These are phyloP conservation scores for Manihot esculenta DNA, from an alignment of 441 rosid species.

Conservation along the genomic window DNA sequence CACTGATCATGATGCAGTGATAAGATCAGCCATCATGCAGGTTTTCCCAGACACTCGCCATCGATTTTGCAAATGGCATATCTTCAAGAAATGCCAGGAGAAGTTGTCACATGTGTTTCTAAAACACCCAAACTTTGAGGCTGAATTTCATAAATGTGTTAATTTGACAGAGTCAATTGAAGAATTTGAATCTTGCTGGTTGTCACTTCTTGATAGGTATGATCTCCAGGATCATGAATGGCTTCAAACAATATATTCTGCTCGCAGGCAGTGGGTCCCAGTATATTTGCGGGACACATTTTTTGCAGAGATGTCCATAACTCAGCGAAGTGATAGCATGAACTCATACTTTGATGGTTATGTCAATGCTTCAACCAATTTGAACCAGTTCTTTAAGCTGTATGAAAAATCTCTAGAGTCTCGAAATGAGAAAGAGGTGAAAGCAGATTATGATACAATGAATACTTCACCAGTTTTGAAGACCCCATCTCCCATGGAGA, in stretches of 20 bases:
- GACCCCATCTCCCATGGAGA: conserved; percentile 99
- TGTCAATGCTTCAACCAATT: conserved; percentile 73
- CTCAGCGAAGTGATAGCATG: conserved; percentile 76
- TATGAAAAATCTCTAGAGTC: conserved; percentile 84
- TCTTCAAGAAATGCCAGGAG: conserved; percentile 84
- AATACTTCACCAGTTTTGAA: conserved; percentile 65
- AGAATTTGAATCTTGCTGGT: conserved; percentile 85
- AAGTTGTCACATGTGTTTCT: conserved; percentile 73
- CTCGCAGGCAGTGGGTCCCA: conserved; percentile 86
- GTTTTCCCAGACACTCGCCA: conserved; percentile 86
- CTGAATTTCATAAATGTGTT: conserved; percentile 79
- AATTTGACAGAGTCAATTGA: conserved; percentile 74
- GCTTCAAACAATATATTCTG: conserved; percentile 68
- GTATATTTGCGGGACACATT: conserved; percentile 77
- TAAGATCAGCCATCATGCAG: conserved; percentile 65
- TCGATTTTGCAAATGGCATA: conserved; percentile 90
- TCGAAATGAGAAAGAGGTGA: conserved; percentile 81
- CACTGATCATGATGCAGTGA: conserved; percentile 74
- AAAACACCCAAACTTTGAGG: conserved; percentile 73
- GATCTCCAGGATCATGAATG: conserved; percentile 82
- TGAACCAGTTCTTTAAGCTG: conserved; percentile 74
- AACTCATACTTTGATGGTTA: conserved; percentile 89
- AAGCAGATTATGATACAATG: conserved; percentile 87
- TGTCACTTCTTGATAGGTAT: conserved; percentile 67
- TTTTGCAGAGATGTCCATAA: conserved; percentile 84